Evolutionary conservation across 2,329 filamentous ascomycete genomes (phyloP).

Genomic region (Aureobasidium sp.): DNA sequence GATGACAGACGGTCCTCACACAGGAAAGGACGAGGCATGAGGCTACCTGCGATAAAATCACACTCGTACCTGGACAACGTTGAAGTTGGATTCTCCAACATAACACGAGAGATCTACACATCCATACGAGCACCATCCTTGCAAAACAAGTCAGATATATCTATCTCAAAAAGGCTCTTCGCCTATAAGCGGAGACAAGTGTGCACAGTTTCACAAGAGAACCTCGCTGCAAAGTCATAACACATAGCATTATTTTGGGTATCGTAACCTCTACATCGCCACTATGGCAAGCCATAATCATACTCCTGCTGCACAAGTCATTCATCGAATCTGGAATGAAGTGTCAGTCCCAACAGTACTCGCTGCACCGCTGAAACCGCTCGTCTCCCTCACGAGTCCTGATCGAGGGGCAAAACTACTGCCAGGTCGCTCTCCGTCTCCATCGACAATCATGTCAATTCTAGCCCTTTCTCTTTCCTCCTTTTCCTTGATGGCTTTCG

Average conservation of each 20-base stretch:
- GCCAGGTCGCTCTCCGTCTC: neutral
- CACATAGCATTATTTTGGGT: neutral
- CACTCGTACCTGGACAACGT: neutral
- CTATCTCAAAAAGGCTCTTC: neutral
- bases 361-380: neutral
- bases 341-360: neutral
- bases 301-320: neutral
- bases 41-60: neutral
- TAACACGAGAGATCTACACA: neutral
- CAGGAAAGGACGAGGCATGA: neutral
- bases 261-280: neutral
- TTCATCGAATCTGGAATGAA: neutral
- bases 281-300: neutral
- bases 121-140: neutral
- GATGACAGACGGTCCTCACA: neutral
- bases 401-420: neutral
- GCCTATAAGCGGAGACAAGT: neutral
- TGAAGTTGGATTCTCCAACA: neutral
- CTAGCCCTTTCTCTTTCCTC: slow-evolving; percentile 2
- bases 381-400: neutral
- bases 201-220: neutral
- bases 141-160: neutral
- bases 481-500: neutral
- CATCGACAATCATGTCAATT: neutral
- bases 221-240: neutral